Percentiles rank a stretch among this genome's conserved stretches.
phyloP scores from a whole-genome alignment of 495 filamentous ascomycete genomes.

The Hypoxylon subgilvum region DNA sequence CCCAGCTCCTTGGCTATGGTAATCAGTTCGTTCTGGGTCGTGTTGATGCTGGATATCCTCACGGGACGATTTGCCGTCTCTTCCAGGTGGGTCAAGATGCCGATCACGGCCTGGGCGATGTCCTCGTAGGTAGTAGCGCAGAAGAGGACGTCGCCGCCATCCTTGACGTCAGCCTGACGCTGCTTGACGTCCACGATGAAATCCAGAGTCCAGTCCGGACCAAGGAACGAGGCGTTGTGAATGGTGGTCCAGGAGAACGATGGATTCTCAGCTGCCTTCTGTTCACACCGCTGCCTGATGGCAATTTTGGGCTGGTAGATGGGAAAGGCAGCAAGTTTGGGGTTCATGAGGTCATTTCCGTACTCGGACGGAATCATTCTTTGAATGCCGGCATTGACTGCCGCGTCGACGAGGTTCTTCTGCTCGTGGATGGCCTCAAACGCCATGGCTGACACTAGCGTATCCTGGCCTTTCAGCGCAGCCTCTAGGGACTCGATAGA shows the following conservation, averaged over 20 bases:
- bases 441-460: slow-evolving; percentile 57
- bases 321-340: slow-evolving; percentile 47
- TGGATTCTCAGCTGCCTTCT: slow-evolving; percentile 40
- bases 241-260: slow-evolving; percentile 55
- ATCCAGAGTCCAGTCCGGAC: slow-evolving; percentile 34
- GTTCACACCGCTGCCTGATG: slow-evolving; percentile 47
- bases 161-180: slow-evolving; percentile 35
- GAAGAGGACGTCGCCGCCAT: slow-evolving; percentile 35
- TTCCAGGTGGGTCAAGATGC: slow-evolving; percentile 34
- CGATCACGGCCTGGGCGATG: slow-evolving; percentile 33
- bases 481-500: slow-evolving; percentile 56
- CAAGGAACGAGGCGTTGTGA: slow-evolving; percentile 51
- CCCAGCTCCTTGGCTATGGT: slow-evolving; percentile 35
- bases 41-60: slow-evolving; percentile 33
- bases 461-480: slow-evolving; percentile 60
- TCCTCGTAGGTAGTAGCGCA: slow-evolving; percentile 34
- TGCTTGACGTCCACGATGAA: slow-evolving; percentile 39
- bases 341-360: slow-evolving; percentile 46
- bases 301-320: slow-evolving; percentile 49
- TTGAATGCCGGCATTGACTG: slow-evolving; percentile 58
- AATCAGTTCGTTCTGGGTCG: slow-evolving; percentile 34
- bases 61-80: slow-evolving; percentile 36
- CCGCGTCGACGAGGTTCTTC: slow-evolving; percentile 61
- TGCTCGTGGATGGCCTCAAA: slow-evolving; percentile 47
- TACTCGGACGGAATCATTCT: slow-evolving; percentile 68